phyloP scores from a whole-genome alignment of 163 green algal genomes.

The Chloromonas sp. region DNA sequence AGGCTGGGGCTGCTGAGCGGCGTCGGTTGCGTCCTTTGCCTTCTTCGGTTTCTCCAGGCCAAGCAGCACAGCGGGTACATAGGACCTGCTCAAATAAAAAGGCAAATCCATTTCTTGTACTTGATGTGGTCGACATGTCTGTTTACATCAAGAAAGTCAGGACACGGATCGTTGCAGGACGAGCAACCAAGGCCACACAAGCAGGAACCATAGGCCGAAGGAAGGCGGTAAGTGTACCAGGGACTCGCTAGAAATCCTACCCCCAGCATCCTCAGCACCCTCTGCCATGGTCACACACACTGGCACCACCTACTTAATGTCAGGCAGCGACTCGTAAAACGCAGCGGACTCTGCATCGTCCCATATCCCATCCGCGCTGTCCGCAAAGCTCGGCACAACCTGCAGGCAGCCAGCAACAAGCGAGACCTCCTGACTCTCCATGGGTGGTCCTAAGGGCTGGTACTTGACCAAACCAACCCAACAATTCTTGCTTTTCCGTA shows the following conservation, averaged over 20 bases:
- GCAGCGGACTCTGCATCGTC: background rate
- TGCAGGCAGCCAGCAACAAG: background rate
- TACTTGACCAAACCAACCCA: background rate
- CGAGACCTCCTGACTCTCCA: background rate
- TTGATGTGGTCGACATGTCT: too few relatives aligned
- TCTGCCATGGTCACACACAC: too few relatives aligned
- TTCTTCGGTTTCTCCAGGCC: background rate
- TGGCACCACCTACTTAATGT: constrained; percentile 7
- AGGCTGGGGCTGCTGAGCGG: background rate
- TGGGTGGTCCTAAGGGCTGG: background rate
- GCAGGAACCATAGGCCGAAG: background rate
- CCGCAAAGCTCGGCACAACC: too few relatives aligned
- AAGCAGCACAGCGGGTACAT: background rate
- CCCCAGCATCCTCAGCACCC: too few relatives aligned
- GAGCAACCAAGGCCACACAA: background rate
- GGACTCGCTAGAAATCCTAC: too few relatives aligned
- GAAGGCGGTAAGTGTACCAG: background rate
- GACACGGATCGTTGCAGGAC: background rate
- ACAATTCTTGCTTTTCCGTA: background rate
- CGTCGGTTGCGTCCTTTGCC: background rate
- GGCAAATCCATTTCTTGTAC: too few relatives aligned
- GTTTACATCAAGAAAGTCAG: background rate
- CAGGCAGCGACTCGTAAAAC: constrained; percentile 20
- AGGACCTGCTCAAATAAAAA: background rate
- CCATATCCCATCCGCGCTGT: background rate